Evolutionary conservation across 2,329 filamentous ascomycete species (phyloP).

Genomic region (Diaporthe australafricana): DNA sequence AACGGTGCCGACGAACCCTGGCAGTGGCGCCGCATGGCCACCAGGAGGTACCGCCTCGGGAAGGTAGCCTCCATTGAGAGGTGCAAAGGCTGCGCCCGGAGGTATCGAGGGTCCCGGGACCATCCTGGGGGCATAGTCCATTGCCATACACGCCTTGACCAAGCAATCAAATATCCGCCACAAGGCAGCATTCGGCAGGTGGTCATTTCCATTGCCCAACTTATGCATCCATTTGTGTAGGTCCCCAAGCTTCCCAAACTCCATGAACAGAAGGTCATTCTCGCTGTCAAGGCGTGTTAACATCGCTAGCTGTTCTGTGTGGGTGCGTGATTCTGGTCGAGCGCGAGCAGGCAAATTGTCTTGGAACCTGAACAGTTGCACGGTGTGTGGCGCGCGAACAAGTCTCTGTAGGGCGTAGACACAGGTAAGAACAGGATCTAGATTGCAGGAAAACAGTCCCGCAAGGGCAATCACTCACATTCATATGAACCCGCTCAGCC

Average conservation of each 20-base stretch:
- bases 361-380: neutral
- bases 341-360: neutral
- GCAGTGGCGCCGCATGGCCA: neutral
- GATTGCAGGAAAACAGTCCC: fast-evolving
- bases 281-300: neutral
- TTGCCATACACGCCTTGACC: slow-evolving; percentile 35
- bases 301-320: neutral
- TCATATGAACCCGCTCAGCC: fast-evolving
- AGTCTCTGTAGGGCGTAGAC: neutral
- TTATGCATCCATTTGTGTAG: neutral
- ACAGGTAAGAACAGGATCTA: neutral
- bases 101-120: neutral
- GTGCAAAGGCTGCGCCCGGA: neutral
- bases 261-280: slow-evolving; percentile 12
- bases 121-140: slow-evolving; percentile 36
- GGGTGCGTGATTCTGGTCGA: neutral
- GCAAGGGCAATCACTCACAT: neutral
- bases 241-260: slow-evolving; percentile 23
- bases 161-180: slow-evolving; percentile 40
- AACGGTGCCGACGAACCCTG: neutral
- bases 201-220: neutral
- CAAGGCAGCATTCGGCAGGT: slow-evolving; percentile 20
- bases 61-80: neutral
- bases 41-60: neutral
- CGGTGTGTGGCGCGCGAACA: slow-evolving; percentile 13